Evolutionary conservation across 2,329 filamentous ascomycete genomes (phyloP).

Genomic region (Lojkania enalia): DNA sequence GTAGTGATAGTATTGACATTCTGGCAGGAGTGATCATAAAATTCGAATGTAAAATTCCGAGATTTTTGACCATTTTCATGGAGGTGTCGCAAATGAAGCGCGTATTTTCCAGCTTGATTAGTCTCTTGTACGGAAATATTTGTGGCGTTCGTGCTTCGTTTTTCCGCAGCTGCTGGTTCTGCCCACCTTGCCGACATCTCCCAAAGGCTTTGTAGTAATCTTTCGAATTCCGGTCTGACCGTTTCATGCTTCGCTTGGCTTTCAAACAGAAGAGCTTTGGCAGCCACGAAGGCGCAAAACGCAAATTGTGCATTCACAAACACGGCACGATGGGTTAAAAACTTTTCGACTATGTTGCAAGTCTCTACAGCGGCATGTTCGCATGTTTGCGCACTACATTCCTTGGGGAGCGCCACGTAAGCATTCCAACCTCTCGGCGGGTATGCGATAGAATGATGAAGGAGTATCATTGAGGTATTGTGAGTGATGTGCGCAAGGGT

Average conservation of each 20-base stretch:
- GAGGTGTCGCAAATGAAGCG: conserved; percentile 28
- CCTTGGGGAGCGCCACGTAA: conserved; percentile 36
- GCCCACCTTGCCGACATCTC: conserved; percentile 36
- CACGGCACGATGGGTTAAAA: conserved; percentile 31
- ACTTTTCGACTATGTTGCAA: conserved; percentile 40
- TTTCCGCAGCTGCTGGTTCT: neutral
- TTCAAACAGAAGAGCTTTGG: conserved; percentile 36
- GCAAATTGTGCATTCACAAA: conserved; percentile 42
- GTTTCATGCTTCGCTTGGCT: conserved; percentile 22
- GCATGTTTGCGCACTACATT: conserved; percentile 40
- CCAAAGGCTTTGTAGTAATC: conserved; percentile 26
- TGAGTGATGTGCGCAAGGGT: conserved; percentile 41
- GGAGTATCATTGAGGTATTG: conserved; percentile 41
- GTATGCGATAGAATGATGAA: conserved; percentile 38
- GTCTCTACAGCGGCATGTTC: conserved; percentile 37
- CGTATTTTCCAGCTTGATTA: conserved; percentile 33
- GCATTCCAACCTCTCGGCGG: conserved; percentile 36
- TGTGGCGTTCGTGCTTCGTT: neutral
- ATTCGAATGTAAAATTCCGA: conserved; percentile 27
- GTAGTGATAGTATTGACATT: conserved; percentile 11
- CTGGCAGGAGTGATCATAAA: conserved; percentile 38
- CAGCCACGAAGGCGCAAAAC: conserved; percentile 38
- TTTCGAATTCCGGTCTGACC: conserved; percentile 30
- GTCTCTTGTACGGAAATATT: neutral
- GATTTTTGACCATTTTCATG: conserved; percentile 26